Conservation (phyloP, 129 eudicot genomes). For the Lactuca sativa region DNA sequence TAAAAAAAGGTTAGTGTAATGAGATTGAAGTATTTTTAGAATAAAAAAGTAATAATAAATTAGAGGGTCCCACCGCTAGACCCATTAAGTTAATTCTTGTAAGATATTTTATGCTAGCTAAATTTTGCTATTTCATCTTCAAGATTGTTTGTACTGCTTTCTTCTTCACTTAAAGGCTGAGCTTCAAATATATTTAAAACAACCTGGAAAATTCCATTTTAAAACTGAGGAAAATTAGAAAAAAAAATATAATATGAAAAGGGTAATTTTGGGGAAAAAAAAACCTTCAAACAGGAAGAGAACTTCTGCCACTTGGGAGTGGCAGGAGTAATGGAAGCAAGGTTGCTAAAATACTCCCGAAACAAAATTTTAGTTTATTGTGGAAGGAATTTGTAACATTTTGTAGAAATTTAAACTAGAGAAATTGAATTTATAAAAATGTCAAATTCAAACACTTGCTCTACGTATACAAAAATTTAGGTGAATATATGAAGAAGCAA, state of each 20-base stretch:
- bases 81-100: constrained; percentile 98
- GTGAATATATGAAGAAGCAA: no score
- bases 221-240: not conserved
- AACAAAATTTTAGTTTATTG: not conserved
- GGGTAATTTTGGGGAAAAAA: not conserved
- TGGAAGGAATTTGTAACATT: not conserved
- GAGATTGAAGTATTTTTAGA: constrained; percentile 8
- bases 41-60: constrained; percentile 4
- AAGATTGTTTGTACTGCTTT: constrained; percentile 74
- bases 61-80: constrained; percentile 59
- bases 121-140: constrained; percentile 91
- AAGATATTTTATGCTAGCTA: constrained; percentile 90
- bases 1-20: constrained; percentile 13
- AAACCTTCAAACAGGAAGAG: constrained; percentile 76
- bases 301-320: constrained; percentile 88
- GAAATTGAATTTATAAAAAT: no score
- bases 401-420: no score
- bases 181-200: constrained; percentile 85
- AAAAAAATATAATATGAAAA: constrained; percentile 16
- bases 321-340: constrained; percentile 61
- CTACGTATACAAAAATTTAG: no score
- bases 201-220: constrained; percentile 45
- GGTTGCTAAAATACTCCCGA: constrained; percentile 82
- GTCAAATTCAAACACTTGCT: no score
- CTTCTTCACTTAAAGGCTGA: constrained; percentile 95